Evolutionary conservation across 2,329 filamentous ascomycete species (phyloP), one percentile per base, ranked within the genome.

Genomic region (Chaetomiaceae sp.): DNA sequence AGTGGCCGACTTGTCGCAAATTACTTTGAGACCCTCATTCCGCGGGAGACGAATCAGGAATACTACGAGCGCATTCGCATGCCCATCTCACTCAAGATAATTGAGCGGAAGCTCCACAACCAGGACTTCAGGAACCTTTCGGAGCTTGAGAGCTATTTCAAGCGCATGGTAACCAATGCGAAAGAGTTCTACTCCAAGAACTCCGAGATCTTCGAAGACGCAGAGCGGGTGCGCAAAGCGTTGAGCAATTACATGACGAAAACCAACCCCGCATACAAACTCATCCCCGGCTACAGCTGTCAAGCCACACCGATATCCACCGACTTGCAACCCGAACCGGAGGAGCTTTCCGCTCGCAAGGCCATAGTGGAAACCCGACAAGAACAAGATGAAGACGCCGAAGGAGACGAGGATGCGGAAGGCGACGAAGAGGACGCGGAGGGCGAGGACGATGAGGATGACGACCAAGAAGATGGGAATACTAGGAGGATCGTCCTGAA

Each of bases 181-280:
- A 95, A 95, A 67, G 83, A 89, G 48, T 93, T 82, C 70, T 92
- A 92, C 63, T 77, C 84, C 53, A 85, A 85, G 59, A 79, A 78
- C 38, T 89, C 87, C 0, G 72, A 82, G 51, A 76, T 86, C 33
- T 92, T 86, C 64, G 85, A 89, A 38, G 89, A 96, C 70, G 89
- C 90, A 8, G 90, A 96, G 68, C 82, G 89, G 43, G 80, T 96
- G 40, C 80, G 90, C 41, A 96, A 95, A 70, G 85, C 89, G 3
- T 77, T 92, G 35, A 91, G 87, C 66, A 92, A 91, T 62, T 89
- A 83, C 66, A 95, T 95, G 89, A 85, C 84, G 50, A 87, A 87
- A 66, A 79, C 85, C 60, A 95, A 96, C 61, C 89, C 90, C 13
- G 88, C 87, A 14, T 95, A 95, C 67, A 80, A 82, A 55, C 71